phyloP scores from a whole-genome alignment of 805 yeast species.

The Candida insectalens region DNA sequence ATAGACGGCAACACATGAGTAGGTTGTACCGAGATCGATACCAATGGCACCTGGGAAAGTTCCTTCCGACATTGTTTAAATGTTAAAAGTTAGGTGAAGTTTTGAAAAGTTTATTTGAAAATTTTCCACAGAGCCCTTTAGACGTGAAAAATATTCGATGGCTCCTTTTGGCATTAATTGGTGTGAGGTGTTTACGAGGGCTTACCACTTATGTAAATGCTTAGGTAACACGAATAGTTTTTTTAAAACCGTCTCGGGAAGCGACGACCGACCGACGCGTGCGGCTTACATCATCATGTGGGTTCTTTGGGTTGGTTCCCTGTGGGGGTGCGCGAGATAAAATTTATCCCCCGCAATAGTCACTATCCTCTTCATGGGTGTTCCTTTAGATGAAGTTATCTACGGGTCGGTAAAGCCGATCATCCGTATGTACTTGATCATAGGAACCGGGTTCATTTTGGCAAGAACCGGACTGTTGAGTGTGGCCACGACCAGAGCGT shows the following conservation, averaged over 20 bases:
- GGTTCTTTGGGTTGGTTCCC: too few relatives aligned
- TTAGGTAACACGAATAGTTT: too few relatives aligned
- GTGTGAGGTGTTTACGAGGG: too few relatives aligned
- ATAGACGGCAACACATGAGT: conserved; percentile 72
- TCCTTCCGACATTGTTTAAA: conserved; percentile 97
- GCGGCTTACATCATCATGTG: too few relatives aligned
- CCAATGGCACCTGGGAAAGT: conserved; percentile 99
- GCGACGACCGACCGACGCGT: too few relatives aligned
- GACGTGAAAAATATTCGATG: neutral
- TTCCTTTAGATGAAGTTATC: conserved; percentile 18
- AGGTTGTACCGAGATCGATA: conserved; percentile 93
- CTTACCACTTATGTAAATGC: too few relatives aligned
- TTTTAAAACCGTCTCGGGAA: too few relatives aligned
- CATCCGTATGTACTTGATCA: conserved; percentile 63
- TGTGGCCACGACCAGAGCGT: conserved; percentile 51
- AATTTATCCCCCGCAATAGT: too few relatives aligned
- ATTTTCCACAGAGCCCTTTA: too few relatives aligned
- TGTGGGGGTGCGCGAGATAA: too few relatives aligned
- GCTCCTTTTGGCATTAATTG: too few relatives aligned
- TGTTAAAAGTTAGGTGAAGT: conserved; percentile 17
- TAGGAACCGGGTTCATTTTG: conserved; percentile 53
- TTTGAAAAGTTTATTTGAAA: neutral
- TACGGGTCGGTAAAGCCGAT: conserved; percentile 63
- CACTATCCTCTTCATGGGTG: too few relatives aligned
- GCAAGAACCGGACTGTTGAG: conserved; percentile 50